Evolutionary conservation across 441 rosid genomes (phyloP), one percentile per base, ranked within the genome.

Genomic region (Jatropha multifida): DNA sequence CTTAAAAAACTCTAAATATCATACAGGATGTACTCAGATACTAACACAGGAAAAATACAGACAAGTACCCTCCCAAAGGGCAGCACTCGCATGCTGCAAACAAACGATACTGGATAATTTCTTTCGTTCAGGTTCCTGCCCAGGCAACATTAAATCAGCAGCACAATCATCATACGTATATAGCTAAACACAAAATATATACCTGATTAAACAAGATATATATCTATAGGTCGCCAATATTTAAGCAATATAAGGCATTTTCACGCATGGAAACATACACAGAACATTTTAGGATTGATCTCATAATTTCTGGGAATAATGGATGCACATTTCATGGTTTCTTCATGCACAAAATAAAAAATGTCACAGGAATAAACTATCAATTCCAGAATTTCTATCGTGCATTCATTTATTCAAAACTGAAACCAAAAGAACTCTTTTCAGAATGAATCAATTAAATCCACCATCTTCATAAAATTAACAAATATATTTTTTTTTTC

Each of bases 401-500:
- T 56, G 61, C 61, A 44, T 6, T 6, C 60, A 32, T 48, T 60
- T 1, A 32, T 11, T 41, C 2, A 4, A 12, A 8, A 37, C 3
- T 15, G 11, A 4, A 5, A 17, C 26, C 37, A 46, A 12, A 61
- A 8, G n/a, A 64, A 23, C 38, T 12, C 4, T 20, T 46, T 48
- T 65, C 44, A 4, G 37, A 11, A 18, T 1, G 55, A 54, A 52
- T 37, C 49, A 64, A 70, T 64, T 58, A 14, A 32, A 41, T 44
- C 46, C 62, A 52, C 23, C 40, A 17, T 77, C 51, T 49, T 49
- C 37, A 69, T 40, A 61, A 68, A 72, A 71, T 40, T 38, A 71
- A 73, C 38, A 62, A 58, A 5, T 37, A 5, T 37, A 27, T 44
- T 23, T 23, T 14, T 17, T 59, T 58, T 55, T 51, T 26, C 42